Evolutionary conservation across 805 yeast species (phyloP).

Genomic region (Saturnispora kantuleensis): DNA sequence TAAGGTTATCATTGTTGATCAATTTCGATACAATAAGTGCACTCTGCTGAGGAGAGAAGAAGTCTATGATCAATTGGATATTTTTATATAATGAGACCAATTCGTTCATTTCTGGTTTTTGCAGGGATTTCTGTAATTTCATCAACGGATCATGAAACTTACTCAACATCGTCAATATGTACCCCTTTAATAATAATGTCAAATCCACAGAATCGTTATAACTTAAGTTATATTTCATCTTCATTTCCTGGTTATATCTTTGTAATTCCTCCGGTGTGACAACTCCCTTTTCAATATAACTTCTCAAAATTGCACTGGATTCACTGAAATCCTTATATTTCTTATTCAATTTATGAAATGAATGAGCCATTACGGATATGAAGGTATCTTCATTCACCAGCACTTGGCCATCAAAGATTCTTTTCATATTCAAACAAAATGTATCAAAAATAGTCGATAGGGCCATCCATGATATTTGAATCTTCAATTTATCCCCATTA

Average conservation of each 20-base stretch:
- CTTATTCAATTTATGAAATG: slow-evolving; percentile 5
- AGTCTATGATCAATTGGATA: slow-evolving; percentile 7
- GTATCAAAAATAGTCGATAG: slow-evolving; percentile 6
- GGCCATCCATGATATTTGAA: slow-evolving; percentile 9
- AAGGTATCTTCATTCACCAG: slow-evolving; percentile 4
- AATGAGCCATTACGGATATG: slow-evolving; percentile 3
- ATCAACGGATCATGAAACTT: slow-evolving; percentile 8
- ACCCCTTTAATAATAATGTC: slow-evolving; percentile 4
- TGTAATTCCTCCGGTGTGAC: neutral
- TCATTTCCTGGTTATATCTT: slow-evolving; percentile 2
- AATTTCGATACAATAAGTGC: slow-evolving; percentile 4
- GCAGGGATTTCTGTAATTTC: slow-evolving; percentile 6
- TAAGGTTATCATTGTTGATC: neutral
- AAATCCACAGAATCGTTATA: slow-evolving; percentile 6
- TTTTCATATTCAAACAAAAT: slow-evolving; percentile 3
- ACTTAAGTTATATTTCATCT: slow-evolving; percentile 4
- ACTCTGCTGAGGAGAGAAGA: slow-evolving; percentile 8
- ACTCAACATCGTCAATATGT: slow-evolving; percentile 8
- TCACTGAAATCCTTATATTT: slow-evolving; percentile 8
- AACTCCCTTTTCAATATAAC: slow-evolving; percentile 4
- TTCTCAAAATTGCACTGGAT: slow-evolving; percentile 2
- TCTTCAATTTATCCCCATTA: slow-evolving; percentile 5
- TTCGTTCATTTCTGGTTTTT: slow-evolving; percentile 5
- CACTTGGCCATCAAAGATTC: slow-evolving; percentile 6
- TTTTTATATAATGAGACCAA: slow-evolving; percentile 6